Evolutionary conservation across 192 early-diverging fungal species (phyloP).

Genomic region (Linnemannia zychae): DNA sequence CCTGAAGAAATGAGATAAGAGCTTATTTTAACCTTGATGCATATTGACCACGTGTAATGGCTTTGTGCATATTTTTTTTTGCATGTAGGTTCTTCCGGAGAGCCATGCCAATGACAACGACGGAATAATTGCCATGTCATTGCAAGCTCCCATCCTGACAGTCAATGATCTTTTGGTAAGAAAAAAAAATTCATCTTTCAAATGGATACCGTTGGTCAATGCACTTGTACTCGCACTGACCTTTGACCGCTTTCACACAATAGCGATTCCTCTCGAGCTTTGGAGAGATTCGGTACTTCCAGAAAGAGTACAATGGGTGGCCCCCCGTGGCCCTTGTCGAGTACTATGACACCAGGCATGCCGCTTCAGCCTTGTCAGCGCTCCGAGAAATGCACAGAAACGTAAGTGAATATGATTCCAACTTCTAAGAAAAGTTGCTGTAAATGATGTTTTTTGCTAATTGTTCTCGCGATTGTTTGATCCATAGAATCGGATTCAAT

Average conservation of each 20-base stretch:
- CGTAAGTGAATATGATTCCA: conserved; percentile 22
- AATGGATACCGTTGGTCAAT: background rate
- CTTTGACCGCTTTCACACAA: background rate
- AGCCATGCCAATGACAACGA: conserved; percentile 41
- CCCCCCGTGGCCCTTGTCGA: conserved; percentile 50
- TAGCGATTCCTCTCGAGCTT: conserved; percentile 50
- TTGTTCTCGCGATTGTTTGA: background rate
- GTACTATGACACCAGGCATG: conserved; percentile 64
- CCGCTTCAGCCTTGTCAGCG: conserved; percentile 38
- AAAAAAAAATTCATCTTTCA: background rate
- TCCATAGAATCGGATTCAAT: conserved; percentile 27
- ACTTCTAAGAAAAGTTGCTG: background rate
- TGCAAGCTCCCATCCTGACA: conserved; percentile 23
- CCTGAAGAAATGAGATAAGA: conserved; percentile 1
- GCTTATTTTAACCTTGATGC: background rate
- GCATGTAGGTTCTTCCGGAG: conserved; percentile 17
- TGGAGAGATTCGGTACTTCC: conserved; percentile 57
- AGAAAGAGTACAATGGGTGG: conserved; percentile 24
- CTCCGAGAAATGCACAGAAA: conserved; percentile 49
- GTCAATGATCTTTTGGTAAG: conserved; percentile 54
- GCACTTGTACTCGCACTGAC: background rate
- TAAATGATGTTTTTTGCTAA: background rate
- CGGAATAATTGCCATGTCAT: conserved; percentile 39
- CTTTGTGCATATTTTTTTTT: background rate
- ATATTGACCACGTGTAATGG: background rate